Percentiles rank a stretch among this genome's conserved stretches.
These are phyloP conservation scores for Magnaporthiopsis incrustans DNA, from an alignment of 2,329 filamentous ascomycete genomes.

Conservation along the genomic window DNA sequence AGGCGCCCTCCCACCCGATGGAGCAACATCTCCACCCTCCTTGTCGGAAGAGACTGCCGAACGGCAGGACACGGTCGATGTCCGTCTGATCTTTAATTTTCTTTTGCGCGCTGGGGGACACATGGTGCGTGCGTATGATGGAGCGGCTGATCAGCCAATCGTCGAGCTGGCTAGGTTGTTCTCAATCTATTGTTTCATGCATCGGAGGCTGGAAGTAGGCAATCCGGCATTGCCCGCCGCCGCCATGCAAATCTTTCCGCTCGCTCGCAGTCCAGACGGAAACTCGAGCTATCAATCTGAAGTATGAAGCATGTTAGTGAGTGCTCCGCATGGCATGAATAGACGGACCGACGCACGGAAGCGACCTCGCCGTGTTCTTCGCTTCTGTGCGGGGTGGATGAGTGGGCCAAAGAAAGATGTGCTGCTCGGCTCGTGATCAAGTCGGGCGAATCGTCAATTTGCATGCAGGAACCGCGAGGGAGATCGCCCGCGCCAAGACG, in stretches of 20 bases:
- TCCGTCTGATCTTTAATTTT: background rate
- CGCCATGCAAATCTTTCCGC: background rate
- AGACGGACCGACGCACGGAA: too few relatives aligned
- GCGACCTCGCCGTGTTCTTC: background rate
- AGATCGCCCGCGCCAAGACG: background rate
- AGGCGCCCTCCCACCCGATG: too few relatives aligned
- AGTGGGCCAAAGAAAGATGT: background rate
- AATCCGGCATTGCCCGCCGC: background rate
- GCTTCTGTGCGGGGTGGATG: background rate
- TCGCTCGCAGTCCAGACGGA: too few relatives aligned
- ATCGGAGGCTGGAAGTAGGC: background rate
- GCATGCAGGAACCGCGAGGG: background rate
- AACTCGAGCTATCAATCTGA: background rate
- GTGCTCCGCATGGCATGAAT: background rate
- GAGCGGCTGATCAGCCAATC: background rate
- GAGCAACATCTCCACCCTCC: background rate
- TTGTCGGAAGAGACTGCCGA: background rate
- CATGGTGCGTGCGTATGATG: background rate
- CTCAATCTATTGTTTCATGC: background rate
- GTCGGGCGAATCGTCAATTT: background rate
- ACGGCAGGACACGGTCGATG: background rate
- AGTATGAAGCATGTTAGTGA: background rate
- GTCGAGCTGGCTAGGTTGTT: background rate
- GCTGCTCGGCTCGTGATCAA: too few relatives aligned
- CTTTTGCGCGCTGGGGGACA: background rate